Base-by-base conservation (phyloP, 495 filamentous ascomycete genomes). In the Annulohypoxylon stygium region DNA sequence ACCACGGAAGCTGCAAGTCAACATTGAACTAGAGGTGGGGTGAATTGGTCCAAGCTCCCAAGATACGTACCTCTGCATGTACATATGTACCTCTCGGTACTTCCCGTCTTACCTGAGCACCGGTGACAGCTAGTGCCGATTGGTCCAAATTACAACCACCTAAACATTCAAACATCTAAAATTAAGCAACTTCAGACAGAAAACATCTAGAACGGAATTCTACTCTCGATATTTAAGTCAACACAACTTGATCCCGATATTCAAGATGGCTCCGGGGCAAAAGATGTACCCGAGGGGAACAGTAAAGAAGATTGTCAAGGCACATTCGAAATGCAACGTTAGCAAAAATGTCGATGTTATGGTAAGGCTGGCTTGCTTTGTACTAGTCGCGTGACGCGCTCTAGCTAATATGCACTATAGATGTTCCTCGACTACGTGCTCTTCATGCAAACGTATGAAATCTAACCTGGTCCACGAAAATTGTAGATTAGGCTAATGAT, bases 371-470 rank as follows among this genome's bases (percentile, higher is more conserved):
- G 25, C 65, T 26, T 25, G 43, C 4, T 45, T 64, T 57, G 9
- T 37, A 25, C 8, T 60, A 30, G 64, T 62, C 70, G 69, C 67
- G 51, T 61, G 65, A 73, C 60, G 39, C 69, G 67, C 48, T 23
- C 20, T 60, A 73, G 71, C 61, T 47, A 57, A 69, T 47, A 4
- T 36, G 14, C 64, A 48, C 11, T 50, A 25, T 70, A 96, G 93
- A 91, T 96, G 23, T 97, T 94, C 76, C 85, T 97, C 37, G 92
- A 97, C 76, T 97, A 97, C 76, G 90, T 92, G 76, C 86, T 97
- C 7, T 97, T 97, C 75, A 89, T 97, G 83, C 91, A 97, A 86
- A 91, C 91, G 94, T 96, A 82, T 26, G 53, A 20, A 33, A 9
- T 20, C 30, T 7, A 55, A 26, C 6, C 33, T 14, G 0, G 0